Base-by-base conservation (phyloP, 176 grass and related monocot genomes). In the Hordeum marinum region DNA sequence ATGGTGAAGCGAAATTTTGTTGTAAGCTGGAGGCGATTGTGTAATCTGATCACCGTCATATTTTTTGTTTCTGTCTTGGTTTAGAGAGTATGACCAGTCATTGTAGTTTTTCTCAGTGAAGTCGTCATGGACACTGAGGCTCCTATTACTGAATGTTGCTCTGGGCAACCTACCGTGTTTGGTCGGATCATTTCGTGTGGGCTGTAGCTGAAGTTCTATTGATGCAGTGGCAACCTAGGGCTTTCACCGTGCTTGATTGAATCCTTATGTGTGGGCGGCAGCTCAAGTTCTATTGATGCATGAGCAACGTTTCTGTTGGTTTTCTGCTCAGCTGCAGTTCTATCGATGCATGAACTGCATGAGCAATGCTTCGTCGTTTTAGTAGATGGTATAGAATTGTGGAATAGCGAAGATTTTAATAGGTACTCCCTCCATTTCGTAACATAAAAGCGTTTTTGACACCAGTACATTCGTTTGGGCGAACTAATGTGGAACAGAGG, bases 1-100 rank as follows among this genome's bases (percentile, higher is more conserved):
- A 12, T 61, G 58, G 41, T 5, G 31, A 43, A n/a, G 46, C 43
- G 11, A 82, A 74, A 23, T 83, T 87, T 90, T 87, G 64, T 58
- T 83, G 79, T 83, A 83, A 3, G 32, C 4, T 14, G 21, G 14
- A 82, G 48, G 10, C 59, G 50, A 34, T 72, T 2, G 61, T 86
- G 36, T 79, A 78, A 7, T 80, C 45, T 78, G 29, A 63, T 35
- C 24, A 24, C 86, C 72, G 29, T 32, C 11, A 50, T 50, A 75
- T 67, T 59, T 59, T 48, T 84, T 3, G 2, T 65, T 43, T 62
- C 41, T 0, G 2, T 74, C 32, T 43, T 78, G 5, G 61, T 74
- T 86, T 29, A 25, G 0, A 43, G 57, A 64, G 34, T 78, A 65
- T 45, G 58, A n/a, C 4, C 65, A 79, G 40, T 32, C 27, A 26